Conservation (phyloP, 1,139 yeast species). For the Blastobotrys elegans region DNA sequence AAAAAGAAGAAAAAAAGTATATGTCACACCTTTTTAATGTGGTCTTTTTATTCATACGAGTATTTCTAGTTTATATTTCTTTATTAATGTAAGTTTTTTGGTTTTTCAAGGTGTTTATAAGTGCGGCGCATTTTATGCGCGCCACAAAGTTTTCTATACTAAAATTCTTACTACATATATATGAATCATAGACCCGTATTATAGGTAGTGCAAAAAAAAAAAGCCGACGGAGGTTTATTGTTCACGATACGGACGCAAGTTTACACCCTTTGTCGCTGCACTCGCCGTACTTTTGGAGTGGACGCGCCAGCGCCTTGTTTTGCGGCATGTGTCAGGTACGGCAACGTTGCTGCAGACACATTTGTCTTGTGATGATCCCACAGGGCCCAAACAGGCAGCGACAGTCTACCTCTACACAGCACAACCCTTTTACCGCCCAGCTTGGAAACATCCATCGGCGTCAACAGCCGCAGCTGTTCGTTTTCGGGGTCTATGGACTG, state of each 20-base stretch:
- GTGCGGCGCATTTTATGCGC: no score
- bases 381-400: slow-evolving; percentile 47
- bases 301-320: slow-evolving; percentile 49
- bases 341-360: slow-evolving; percentile 7
- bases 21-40: no score
- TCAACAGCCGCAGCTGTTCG: slow-evolving; percentile 49
- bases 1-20: no score
- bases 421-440: slow-evolving; percentile 33
- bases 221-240: no score
- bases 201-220: no score
- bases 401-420: slow-evolving; percentile 62
- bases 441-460: slow-evolving; percentile 40
- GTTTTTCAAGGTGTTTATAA: no score
- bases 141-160: no score
- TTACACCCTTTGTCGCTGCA: background rate
- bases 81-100: no score
- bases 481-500: slow-evolving; percentile 48
- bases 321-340: slow-evolving; percentile 41
- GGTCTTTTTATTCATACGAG: background rate
- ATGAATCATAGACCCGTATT: no score
- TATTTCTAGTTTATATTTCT: background rate
- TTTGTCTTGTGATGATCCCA: slow-evolving; percentile 21
- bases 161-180: no score
- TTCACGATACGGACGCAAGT: no score
- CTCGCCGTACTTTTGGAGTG: slow-evolving; percentile 50